phyloP scores from a whole-genome alignment of 495 filamentous ascomycete genomes.

The Penicillium flavigenum region DNA sequence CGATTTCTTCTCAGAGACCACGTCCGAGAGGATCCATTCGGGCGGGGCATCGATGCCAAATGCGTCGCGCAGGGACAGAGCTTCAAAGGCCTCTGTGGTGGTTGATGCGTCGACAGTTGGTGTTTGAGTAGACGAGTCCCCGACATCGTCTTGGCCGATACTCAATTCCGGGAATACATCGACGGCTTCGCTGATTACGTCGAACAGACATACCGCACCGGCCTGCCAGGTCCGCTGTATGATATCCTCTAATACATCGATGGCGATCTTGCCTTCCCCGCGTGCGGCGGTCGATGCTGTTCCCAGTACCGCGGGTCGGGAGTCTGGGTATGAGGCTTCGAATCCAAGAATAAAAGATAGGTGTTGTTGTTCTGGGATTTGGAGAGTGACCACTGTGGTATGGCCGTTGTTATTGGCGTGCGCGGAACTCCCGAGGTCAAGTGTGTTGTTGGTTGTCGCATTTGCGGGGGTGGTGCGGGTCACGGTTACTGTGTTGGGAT shows the following conservation, averaged over 20 bases:
- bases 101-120: conserved; percentile 18
- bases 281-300: conserved; percentile 50
- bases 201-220: conserved; percentile 83
- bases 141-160: conserved; percentile 32
- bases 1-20: conserved; percentile 79
- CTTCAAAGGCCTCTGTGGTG: conserved; percentile 22
- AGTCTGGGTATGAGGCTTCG: conserved; percentile 67
- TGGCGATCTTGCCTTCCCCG: conserved; percentile 66
- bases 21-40: conserved; percentile 70
- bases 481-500: conserved; percentile 58
- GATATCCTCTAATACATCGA: conserved; percentile 64
- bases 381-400: conserved; percentile 37
- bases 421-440: conserved; percentile 34
- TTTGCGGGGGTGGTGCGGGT: conserved; percentile 39
- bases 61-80: conserved; percentile 34
- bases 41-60: conserved; percentile 43
- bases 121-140: conserved; percentile 9
- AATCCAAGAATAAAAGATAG: conserved; percentile 65
- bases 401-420: conserved; percentile 21
- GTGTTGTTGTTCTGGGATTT: conserved; percentile 44
- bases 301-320: conserved; percentile 67
- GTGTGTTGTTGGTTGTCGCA: conserved; percentile 41
- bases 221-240: conserved; percentile 63
- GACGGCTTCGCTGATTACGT: conserved; percentile 65
- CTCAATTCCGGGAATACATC: conserved; percentile 49